phyloP scores from a whole-genome alignment of 371 early-diverging fungal species.

The Parasitella parasitica region DNA sequence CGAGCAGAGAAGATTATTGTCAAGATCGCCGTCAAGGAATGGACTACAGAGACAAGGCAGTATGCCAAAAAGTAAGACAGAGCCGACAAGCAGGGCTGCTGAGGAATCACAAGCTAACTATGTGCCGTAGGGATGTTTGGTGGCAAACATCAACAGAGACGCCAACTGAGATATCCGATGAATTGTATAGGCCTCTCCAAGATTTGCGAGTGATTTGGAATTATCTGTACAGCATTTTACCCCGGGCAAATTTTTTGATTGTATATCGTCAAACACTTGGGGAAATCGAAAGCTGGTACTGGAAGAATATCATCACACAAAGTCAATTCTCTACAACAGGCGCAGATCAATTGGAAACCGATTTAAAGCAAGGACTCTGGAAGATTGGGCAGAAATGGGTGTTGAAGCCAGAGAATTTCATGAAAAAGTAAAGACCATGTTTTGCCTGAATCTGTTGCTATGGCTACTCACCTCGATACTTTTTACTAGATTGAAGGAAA shows the following conservation, averaged over 20 bases:
- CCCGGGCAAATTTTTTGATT: slow-evolving; percentile 42
- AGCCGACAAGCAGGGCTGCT: too few relatives aligned
- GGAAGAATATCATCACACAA: slow-evolving; percentile 55
- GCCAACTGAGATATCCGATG: slow-evolving; percentile 53
- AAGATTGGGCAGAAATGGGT: slow-evolving; percentile 52
- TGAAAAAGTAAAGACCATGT: slow-evolving; percentile 30
- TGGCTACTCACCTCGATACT: not conserved
- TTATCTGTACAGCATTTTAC: slow-evolving; percentile 47
- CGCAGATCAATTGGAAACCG: slow-evolving; percentile 52
- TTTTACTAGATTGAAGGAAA: slow-evolving; percentile 45
- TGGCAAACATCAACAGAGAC: slow-evolving; percentile 27
- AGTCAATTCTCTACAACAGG: slow-evolving; percentile 60
- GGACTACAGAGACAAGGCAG: slow-evolving; percentile 52
- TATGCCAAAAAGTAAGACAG: slow-evolving; percentile 61
- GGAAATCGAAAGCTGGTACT: slow-evolving; percentile 66
- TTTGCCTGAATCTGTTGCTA: too few relatives aligned
- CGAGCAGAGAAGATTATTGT: slow-evolving; percentile 56
- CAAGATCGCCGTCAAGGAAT: slow-evolving; percentile 59
- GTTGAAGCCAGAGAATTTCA: slow-evolving; percentile 58
- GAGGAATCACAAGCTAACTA: not conserved
- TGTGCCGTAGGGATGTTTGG: slow-evolving; percentile 22
- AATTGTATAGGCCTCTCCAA: slow-evolving; percentile 60
- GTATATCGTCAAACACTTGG: slow-evolving; percentile 46
- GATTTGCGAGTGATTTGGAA: slow-evolving; percentile 47
- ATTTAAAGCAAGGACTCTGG: slow-evolving; percentile 61